phyloP scores from a whole-genome alignment of 1,139 yeast genomes.

The Lodderomyces beijingensis region DNA sequence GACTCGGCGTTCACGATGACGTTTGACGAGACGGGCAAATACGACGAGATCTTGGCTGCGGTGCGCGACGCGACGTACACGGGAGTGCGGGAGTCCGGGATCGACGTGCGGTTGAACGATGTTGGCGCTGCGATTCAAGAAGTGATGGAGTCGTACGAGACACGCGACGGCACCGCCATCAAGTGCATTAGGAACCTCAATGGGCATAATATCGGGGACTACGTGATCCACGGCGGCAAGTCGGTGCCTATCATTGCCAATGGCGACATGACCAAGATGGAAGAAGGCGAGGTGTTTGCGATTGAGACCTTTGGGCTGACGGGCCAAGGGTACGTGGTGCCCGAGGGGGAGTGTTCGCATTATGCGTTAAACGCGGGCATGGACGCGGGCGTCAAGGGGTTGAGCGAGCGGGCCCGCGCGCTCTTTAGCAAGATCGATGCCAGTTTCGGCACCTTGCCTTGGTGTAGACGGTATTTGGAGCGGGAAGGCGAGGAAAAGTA shows the following conservation, averaged over 20 bases:
- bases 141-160: constrained; percentile 94
- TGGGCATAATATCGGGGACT: constrained; percentile 89
- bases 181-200: constrained; percentile 87
- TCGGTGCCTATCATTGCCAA: constrained; percentile 94
- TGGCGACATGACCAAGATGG: constrained; percentile 95
- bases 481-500: constrained; percentile 90
- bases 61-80: constrained; percentile 92
- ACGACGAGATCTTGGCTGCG: constrained; percentile 75
- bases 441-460: constrained; percentile 90
- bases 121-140: constrained; percentile 96
- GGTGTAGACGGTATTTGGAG: constrained; percentile 93
- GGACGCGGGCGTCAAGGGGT: constrained; percentile 37
- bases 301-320: constrained; percentile 98
- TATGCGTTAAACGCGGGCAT: constrained; percentile 63
- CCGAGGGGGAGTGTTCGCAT: constrained; percentile 92
- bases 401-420: constrained; percentile 63
- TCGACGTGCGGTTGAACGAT: constrained; percentile 91
- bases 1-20: constrained; percentile 95
- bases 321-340: constrained; percentile 84
- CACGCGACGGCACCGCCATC: constrained; percentile 84
- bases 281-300: constrained; percentile 97
- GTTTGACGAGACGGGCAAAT: constrained; percentile 63
- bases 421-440: constrained; percentile 66
- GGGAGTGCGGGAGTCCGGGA: constrained; percentile 90
- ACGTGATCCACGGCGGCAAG: constrained; percentile 87